phyloP scores from a whole-genome alignment of 2,329 filamentous ascomycete species.

The Aureobasidium sp. region DNA sequence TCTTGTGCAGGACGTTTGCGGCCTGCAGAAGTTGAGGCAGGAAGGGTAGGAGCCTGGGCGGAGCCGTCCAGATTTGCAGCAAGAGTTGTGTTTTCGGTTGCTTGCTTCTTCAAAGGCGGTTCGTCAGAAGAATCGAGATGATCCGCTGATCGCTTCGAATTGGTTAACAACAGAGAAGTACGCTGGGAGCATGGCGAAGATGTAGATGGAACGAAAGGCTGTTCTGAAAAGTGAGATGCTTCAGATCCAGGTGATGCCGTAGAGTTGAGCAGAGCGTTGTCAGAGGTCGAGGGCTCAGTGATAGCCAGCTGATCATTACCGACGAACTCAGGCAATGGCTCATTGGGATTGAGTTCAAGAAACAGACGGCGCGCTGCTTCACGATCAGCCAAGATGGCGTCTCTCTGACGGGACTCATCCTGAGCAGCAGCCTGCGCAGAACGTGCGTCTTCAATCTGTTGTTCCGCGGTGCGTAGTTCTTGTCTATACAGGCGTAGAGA shows the following conservation, averaged over 20 bases:
- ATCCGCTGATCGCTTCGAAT: not conserved
- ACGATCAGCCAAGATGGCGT: not conserved
- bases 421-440: not conserved
- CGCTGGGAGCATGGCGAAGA: too few species aligned
- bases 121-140: not conserved
- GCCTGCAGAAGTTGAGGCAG: too few species aligned
- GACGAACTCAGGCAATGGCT: not conserved
- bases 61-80: too few species aligned
- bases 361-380: not conserved
- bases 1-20: not conserved
- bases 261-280: too few species aligned
- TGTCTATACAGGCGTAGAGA: not conserved
- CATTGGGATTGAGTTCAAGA: not conserved
- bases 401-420: not conserved
- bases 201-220: not conserved
- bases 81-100: not conserved
- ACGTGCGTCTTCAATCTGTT: not conserved
- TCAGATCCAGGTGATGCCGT: too few species aligned
- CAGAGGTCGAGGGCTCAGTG: too few species aligned
- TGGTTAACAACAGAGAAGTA: too few species aligned
- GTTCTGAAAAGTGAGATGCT: fast-evolving
- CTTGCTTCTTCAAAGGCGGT: not conserved
- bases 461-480: not conserved
- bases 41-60: too few species aligned
- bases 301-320: not conserved